A percentile compares a stretch with the other conserved stretches of the same genome.
Evolutionary conservation across 73 alveolate species (phyloP).

Genomic region (Blepharisma stoltei): DNA sequence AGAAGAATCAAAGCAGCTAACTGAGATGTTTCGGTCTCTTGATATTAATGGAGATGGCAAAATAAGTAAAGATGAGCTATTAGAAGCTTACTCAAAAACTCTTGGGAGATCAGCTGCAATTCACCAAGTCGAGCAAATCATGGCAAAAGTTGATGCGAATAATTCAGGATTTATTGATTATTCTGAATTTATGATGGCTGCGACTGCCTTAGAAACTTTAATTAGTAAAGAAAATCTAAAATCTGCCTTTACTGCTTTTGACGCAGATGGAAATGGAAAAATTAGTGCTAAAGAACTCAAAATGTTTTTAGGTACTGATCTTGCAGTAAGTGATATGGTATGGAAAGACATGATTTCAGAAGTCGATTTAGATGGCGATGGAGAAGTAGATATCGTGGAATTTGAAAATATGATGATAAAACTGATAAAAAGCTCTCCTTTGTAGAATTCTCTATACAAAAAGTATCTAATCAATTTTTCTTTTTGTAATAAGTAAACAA

Average conservation of each 20-base stretch:
- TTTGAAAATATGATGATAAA: constrained; percentile 56
- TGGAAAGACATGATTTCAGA: constrained; percentile 67
- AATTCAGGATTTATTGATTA: constrained; percentile 55
- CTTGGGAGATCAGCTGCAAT: constrained; percentile 32
- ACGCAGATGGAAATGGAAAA: constrained; percentile 62
- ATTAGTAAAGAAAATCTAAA: constrained; percentile 37
- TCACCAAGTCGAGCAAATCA: constrained; percentile 39
- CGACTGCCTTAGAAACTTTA: constrained; percentile 38
- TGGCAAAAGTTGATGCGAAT: constrained; percentile 38
- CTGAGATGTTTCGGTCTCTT: constrained; percentile 53
- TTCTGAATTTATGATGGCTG: constrained; percentile 50
- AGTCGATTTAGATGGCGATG: constrained; percentile 68
- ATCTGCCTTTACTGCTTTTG: constrained; percentile 47
- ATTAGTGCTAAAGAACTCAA: constrained; percentile 52
- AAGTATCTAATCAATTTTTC: too few species aligned
- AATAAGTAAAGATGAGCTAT: constrained; percentile 59
- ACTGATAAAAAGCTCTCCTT: not conserved
- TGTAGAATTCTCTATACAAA: too few species aligned
- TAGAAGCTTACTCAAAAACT: constrained; percentile 44
- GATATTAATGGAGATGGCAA: constrained; percentile 74
- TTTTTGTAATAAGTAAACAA: too few species aligned
- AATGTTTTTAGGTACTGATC: constrained; percentile 51
- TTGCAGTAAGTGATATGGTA: constrained; percentile 33
- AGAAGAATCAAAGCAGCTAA: constrained; percentile 59
- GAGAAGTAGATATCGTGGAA: constrained; percentile 60